Conservation (phyloP, 306 rosid genomes). For the barrel medic (Medicago truncatula) region MtrunA17r5.0-ANR NC_053045.1:12486501-12487000, state of each 20-base stretch:
- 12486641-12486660: slow-evolving; percentile 14
- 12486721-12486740: slow-evolving; percentile 7
- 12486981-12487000: not conserved
- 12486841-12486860: slow-evolving; percentile 35
- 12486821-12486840: slow-evolving; percentile 59
- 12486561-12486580: slow-evolving; percentile 15
- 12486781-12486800: slow-evolving; percentile 63
- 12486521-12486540: not conserved
- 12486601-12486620: slow-evolving; percentile 25
- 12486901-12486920: slow-evolving; percentile 15
- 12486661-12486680: not conserved
- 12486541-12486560: not conserved
- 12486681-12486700: slow-evolving; percentile 24
- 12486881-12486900: not conserved
- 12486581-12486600: slow-evolving; percentile 1
- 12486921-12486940: not conserved
- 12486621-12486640: not conserved
- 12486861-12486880: slow-evolving; percentile 30
- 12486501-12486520: too few relatives aligned
- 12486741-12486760: slow-evolving; percentile 5
- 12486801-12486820: slow-evolving; percentile 84
- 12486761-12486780: slow-evolving; percentile 59
- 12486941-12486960: slow-evolving; percentile 31
- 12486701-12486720: slow-evolving; percentile 8
- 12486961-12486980: slow-evolving; percentile 14